phyloP scores from a whole-genome alignment of 176 grass and related monocot species.

The Pontederia paniculata region DNA sequence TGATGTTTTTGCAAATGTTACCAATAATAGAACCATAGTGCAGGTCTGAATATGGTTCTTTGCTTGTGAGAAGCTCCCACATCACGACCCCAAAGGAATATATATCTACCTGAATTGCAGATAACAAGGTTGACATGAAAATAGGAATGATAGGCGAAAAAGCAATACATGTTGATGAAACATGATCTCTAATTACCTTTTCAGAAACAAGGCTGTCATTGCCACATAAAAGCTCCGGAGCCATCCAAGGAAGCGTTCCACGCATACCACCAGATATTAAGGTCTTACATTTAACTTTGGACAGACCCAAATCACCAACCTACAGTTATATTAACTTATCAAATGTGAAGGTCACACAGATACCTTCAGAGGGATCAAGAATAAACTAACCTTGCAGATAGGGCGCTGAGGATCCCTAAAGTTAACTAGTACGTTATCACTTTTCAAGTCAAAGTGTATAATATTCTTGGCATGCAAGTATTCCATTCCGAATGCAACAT shows the following conservation, averaged over 20 bases:
- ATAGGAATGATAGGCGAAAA: not conserved
- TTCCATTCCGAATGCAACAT: slow-evolving; percentile 94
- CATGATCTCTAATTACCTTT: slow-evolving; percentile 39
- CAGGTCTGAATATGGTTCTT: slow-evolving; percentile 80
- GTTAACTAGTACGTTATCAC: slow-evolving; percentile 89
- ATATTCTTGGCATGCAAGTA: slow-evolving; percentile 95
- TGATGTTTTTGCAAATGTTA: slow-evolving; percentile 4
- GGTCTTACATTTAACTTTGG: slow-evolving; percentile 89
- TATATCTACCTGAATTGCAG: slow-evolving; percentile 59
- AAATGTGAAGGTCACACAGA: no score
- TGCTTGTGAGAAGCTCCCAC: slow-evolving; percentile 93
- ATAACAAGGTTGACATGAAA: not conserved
- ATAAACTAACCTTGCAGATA: slow-evolving; percentile 66
- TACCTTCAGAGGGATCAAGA: not conserved
- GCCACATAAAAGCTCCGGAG: slow-evolving; percentile 83
- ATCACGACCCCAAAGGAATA: slow-evolving; percentile 96
- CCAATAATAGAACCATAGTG: slow-evolving; percentile 95
- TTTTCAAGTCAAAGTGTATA: slow-evolving; percentile 89
- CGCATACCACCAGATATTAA: slow-evolving; percentile 91
- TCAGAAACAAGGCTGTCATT: slow-evolving; percentile 80
- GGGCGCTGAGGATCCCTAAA: slow-evolving; percentile 72
- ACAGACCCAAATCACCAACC: slow-evolving; percentile 97
- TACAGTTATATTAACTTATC: slow-evolving; percentile 22
- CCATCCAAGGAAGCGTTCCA: slow-evolving; percentile 99
- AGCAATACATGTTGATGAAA: not conserved